Conservation (phyloP, 371 early-diverging fungal genomes). For the Syncephalis plumigaleata region DNA sequence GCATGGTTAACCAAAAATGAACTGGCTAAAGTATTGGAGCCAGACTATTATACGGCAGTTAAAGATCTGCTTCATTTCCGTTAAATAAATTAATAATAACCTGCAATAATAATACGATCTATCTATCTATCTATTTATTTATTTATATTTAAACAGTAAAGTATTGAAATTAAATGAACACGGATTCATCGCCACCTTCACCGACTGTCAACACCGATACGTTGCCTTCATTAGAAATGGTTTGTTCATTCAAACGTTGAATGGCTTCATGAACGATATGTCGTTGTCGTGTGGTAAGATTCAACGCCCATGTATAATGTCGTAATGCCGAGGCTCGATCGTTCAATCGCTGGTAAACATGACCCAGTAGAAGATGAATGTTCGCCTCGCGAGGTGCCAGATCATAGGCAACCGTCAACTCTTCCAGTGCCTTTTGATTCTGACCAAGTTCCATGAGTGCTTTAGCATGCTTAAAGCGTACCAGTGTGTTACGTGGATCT, state of each 20-base stretch:
- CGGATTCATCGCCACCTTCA: too few relatives aligned
- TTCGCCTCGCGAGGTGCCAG: constrained; percentile 29
- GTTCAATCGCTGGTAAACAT: constrained; percentile 32
- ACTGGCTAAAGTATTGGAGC: constrained; percentile 32
- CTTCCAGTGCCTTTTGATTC: constrained; percentile 10
- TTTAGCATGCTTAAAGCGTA: constrained; percentile 29
- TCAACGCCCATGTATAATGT: constrained; percentile 37
- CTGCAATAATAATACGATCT: too few relatives aligned
- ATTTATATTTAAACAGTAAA: too few relatives aligned
- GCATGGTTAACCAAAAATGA: constrained; percentile 77
- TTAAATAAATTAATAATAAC: too few relatives aligned
- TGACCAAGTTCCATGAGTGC: constrained; percentile 25
- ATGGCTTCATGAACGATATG: constrained; percentile 29
- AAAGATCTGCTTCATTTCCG: constrained; percentile 39
- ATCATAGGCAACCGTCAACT: not conserved
- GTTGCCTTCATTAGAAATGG: constrained; percentile 4
- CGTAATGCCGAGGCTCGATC: constrained; percentile 28
- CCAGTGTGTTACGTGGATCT: constrained; percentile 21
- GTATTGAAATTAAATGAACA: too few relatives aligned
- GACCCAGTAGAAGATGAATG: constrained; percentile 46
- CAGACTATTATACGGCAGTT: constrained; percentile 53
- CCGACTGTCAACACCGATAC: too few relatives aligned
- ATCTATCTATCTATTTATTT: too few relatives aligned
- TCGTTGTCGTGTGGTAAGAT: constrained; percentile 26
- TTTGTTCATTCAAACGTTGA: constrained; percentile 17